Evolutionary conservation across 2,329 filamentous ascomycete genomes (phyloP), one percentile per base, ranked within the genome.

Genomic region (Bipolaris oryzae): DNA sequence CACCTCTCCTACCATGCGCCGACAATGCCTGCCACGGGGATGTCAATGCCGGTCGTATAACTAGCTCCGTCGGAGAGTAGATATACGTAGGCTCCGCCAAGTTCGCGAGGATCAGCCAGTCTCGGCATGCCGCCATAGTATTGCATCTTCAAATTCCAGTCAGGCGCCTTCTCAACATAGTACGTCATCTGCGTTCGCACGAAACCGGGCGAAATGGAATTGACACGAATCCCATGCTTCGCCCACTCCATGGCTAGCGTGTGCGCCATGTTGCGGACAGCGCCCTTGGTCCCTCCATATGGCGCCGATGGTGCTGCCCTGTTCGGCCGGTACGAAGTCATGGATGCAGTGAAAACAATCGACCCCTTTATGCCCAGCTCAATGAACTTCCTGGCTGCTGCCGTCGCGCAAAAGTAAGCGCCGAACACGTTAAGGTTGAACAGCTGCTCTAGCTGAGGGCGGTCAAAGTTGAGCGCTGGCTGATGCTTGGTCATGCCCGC

Each of bases 201-300:
- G 81, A 94, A 94, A 28, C 90, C 90, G 18, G 91, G 90, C 6
- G 87, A 91, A 78, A 94, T 92, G 77, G 86, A 89, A 84, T 95
- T 95, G 70, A 93, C 90, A 35, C 90, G 88, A 72, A 94, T 92
- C 67, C 84, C 83, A 77, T 91, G 84, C 78, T 90, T 89, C 70
- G 90, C 89, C 90, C 91, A 94, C 79, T 95, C 91, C 53, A 90
- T 89, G 41, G 89, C 90, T 21, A 95, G 85, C 3, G 89, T 66
- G 71, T 79, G 69, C 67, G 77, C 64, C 76, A 79, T 79, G 52
- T 79, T 78, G 42, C 76, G 68, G 10, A 79, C 74, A 6, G 76
- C 76, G 11, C 70, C 77, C 63, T 79, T 79, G 23, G 77, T 79
- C 10, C 75, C 77, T 35, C 77, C 77, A 55, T 79, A 79, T 1